Percentiles rank a stretch among this genome's conserved stretches.
These are phyloP conservation scores for Aspergillus quadricinctus DNA, from an alignment of 2,329 filamentous ascomycete genomes.

Conservation along the genomic window DNA sequence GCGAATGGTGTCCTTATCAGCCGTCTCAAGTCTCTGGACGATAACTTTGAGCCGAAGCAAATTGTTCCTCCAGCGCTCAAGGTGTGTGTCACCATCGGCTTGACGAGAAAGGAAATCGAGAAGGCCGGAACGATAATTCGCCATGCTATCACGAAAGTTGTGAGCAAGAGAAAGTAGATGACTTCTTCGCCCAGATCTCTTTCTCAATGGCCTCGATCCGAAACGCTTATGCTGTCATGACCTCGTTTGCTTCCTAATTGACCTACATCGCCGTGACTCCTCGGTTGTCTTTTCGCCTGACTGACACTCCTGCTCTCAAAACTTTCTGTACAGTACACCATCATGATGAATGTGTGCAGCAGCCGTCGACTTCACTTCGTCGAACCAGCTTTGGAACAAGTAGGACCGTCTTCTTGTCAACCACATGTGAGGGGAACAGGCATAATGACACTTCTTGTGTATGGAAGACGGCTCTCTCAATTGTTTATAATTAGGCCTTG, in stretches of 20 bases:
- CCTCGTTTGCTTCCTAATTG: slow-evolving; percentile 9
- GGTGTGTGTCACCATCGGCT: slow-evolving; percentile 79
- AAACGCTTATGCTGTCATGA: slow-evolving; percentile 21
- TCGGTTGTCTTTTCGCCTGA: slow-evolving; percentile 11
- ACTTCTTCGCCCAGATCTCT: slow-evolving; percentile 6
- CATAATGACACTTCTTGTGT: neutral
- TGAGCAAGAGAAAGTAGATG: slow-evolving; percentile 54
- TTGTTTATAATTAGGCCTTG: neutral
- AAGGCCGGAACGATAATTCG: slow-evolving; percentile 84
- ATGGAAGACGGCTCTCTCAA: neutral
- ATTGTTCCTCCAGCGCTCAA: slow-evolving; percentile 76
- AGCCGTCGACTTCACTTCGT: neutral
- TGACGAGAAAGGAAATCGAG: slow-evolving; percentile 93
- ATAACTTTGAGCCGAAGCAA: slow-evolving; percentile 62
- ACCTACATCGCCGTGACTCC: slow-evolving; percentile 16
- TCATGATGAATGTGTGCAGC: neutral
- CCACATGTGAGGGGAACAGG: neutral
- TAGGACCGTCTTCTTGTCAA: neutral
- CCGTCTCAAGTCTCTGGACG: slow-evolving; percentile 73
- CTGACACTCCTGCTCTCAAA: slow-evolving; percentile 7
- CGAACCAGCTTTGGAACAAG: neutral
- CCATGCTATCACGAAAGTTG: slow-evolving; percentile 89
- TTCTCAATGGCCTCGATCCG: slow-evolving; percentile 11
- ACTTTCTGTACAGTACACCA: neutral
- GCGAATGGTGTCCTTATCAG: slow-evolving; percentile 87